Percentiles rank a stretch among this genome's conserved stretches.
Evolutionary conservation across 75 land plant species (phyloP).

Genomic region (Cunninghamia lanceolata): DNA sequence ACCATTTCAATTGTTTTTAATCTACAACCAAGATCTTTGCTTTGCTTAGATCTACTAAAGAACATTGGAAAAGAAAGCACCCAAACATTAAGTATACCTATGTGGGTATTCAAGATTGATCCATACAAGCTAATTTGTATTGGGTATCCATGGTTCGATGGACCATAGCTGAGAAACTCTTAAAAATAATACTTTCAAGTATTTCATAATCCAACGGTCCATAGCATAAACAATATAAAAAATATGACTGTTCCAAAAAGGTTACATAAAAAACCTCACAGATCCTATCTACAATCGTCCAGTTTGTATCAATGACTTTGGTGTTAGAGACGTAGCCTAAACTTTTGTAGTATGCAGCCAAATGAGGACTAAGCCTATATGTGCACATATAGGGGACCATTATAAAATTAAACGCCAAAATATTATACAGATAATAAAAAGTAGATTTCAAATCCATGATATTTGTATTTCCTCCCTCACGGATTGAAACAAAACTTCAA

Average conservation of each 20-base stretch:
- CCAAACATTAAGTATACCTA: background rate
- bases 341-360: constrained; percentile 2
- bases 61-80: background rate
- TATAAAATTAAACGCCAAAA: background rate
- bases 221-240: background rate
- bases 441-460: background rate
- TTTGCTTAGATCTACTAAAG: background rate
- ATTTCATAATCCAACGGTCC: background rate
- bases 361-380: background rate
- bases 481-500: background rate
- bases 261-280: background rate
- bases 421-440: background rate
- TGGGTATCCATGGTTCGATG: background rate
- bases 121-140: background rate
- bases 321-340: background rate
- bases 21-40: background rate
- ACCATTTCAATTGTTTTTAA: background rate
- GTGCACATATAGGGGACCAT: background rate
- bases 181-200: background rate
- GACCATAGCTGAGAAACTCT: background rate
- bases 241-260: too few relatives aligned
- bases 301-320: background rate
- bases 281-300: background rate
- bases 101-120: background rate
- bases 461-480: background rate